Base-by-base conservation (phyloP, 2,329 filamentous ascomycete genomes). In the Aspergillus chevalieri region DNA sequence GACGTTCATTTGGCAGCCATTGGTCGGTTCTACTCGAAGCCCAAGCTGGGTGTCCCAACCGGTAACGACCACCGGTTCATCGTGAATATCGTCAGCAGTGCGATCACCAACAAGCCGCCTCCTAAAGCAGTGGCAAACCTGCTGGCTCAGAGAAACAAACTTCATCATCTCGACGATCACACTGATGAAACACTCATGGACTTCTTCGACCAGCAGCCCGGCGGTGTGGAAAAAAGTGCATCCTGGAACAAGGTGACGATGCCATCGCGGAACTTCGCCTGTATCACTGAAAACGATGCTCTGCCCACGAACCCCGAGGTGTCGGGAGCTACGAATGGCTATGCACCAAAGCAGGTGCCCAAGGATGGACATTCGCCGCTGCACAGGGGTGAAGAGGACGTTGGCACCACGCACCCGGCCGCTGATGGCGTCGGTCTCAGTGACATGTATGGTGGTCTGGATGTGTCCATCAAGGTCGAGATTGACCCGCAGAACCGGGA, bases 171-270 rank as follows among this genome's bases (percentile, higher is more conserved):
- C 7, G 80, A 84, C 57, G 70, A 74, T 46, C 74, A 82, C 44
- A 84, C 82, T 0, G 81, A 85, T 56, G 82, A 85, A 68, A 85
- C 82, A 0, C 70, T 85, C 2, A 78, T 85, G 58, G 73, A 80
- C 47, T 70, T 84, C 54, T 84, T 84, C 61, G 74, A 85, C 64
- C 75, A 77, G 58, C 79, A 84, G 57, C 82, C 82, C 5, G 78
- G 78, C 8, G 71, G 74, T 28, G 65, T 70, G 48, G 70, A 73
- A 53, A 84, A 91, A 72, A 88, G 86, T 3, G 80, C 84, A 1
- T 74, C 74, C 41, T 85, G 79, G 64, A 96, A 96, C 69, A 80
- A 88, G 55, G 87, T 89, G 53, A 96, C 91, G 9, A 96, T 96
- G 82, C 82, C 82, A 1, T 81, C 77, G 46, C 74, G 82, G 47